Base-by-base conservation (phyloP, 1,139 yeast species). In the Ashbya aceris region DNA sequence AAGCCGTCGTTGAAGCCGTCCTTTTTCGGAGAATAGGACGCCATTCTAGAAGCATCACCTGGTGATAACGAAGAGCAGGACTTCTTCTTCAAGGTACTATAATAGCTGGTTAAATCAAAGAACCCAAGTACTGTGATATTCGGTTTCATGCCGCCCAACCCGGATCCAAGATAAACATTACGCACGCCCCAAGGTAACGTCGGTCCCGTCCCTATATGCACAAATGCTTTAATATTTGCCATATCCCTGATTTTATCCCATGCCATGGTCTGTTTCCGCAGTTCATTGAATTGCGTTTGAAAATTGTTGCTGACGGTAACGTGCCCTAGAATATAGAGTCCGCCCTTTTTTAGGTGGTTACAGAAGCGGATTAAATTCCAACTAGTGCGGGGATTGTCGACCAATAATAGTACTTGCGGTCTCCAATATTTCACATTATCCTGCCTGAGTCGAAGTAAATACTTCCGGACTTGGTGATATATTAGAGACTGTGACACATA, bases 341-440 rank as follows among this genome's bases (percentile, higher is more conserved):
- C 97, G 33, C 97, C 97, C 59, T 91, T 91, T 56, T 91, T 91
- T 63, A 91, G 67, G 60, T 87, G 89, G 56, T 91, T 91, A 64
- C 98, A 91, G 56, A 91, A 91, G n/a, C 83, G 79, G 49, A 91
- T 89, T 52, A 91, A 68, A 49, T 83, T 84, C 96, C 96, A 87
- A 33, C 89, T 76, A 0, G 94, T 77, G 46, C 95, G 67, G 0
- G 98, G 97, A 53, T 86, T 84, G 55, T 91, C 97, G 37, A 89
- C 91, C 30, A 91, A 67, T 29, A 91, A 64, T 45, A 91, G 67
- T 30, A 91, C 83, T 60, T 91, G 98, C 0, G 98, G 98, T 51
- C 98, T 72, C 98, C 98, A 91, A 58, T 86, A 89, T 62, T 91
- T 91, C 40, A 91, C 96, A 59, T 91, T 94, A 55, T 91, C 95